These are phyloP conservation scores for Penicillium sp. DNA, from an alignment of 2,329 filamentous ascomycete genomes.

Conservation along the genomic window DNA sequence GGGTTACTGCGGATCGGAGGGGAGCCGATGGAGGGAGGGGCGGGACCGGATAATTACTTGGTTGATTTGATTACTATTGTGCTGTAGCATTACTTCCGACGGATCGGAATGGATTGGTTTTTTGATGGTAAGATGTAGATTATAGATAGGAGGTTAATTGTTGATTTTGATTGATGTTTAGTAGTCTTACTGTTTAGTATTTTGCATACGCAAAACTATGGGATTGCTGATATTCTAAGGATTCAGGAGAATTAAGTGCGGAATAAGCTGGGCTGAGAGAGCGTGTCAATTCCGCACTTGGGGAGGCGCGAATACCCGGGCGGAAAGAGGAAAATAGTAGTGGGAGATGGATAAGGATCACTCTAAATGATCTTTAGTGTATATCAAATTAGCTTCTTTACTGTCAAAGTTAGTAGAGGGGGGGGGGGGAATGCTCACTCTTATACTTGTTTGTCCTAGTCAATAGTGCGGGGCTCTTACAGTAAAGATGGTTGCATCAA, in stretches of 20 bases:
- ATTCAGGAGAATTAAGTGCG: neutral
- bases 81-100: neutral
- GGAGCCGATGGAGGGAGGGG: neutral
- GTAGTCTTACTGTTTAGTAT: neutral
- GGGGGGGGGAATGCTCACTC: neutral
- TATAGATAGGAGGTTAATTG: neutral
- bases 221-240: neutral
- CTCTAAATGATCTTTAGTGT: too few relatives aligned
- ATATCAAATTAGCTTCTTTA: neutral
- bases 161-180: neutral
- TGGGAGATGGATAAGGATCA: too few relatives aligned
- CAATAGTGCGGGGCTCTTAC: neutral
- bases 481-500: neutral
- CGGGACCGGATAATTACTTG: neutral
- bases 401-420: neutral
- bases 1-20: neutral
- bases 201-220: neutral
- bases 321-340: neutral
- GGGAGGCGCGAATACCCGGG: neutral
- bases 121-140: neutral
- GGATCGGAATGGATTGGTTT: neutral
- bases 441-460: neutral
- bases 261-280: neutral
- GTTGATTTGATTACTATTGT: too few relatives aligned
- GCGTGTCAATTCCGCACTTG: slow-evolving; percentile 6